Conservation (phyloP, 805 yeast genomes). For the Metschnikowia gelsemii region DNA sequence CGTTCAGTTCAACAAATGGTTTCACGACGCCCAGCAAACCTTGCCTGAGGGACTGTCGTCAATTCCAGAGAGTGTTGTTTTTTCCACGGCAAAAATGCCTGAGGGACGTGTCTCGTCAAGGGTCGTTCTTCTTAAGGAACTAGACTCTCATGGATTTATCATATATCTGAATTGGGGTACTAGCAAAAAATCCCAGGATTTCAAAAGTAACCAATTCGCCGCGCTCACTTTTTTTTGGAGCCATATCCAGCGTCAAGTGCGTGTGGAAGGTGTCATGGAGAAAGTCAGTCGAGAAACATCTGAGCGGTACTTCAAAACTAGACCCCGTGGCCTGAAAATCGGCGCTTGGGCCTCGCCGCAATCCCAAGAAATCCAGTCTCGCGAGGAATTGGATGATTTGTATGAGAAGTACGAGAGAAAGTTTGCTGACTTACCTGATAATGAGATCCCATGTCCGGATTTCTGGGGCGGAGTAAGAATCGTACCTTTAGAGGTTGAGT, state of each 20-base stretch:
- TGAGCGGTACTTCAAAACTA: constrained; percentile 72
- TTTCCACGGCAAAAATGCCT: constrained; percentile 88
- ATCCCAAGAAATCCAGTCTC: constrained; percentile 53
- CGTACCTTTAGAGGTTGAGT: constrained; percentile 87
- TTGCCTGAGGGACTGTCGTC: constrained; percentile 43
- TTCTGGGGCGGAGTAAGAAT: constrained; percentile 94
- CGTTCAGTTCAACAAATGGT: constrained; percentile 82
- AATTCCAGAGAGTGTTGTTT: constrained; percentile 79
- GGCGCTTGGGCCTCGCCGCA: constrained; percentile 99
- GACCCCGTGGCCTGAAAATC: constrained; percentile 90
- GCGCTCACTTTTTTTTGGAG: constrained; percentile 92
- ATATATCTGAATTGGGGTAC: constrained; percentile 90
- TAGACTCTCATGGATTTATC: constrained; percentile 80
- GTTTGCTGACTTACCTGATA: constrained; percentile 55
- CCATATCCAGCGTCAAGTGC: constrained; percentile 83
- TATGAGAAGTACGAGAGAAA: constrained; percentile 50
- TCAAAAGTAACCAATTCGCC: constrained; percentile 70
- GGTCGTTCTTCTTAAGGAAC: constrained; percentile 82
- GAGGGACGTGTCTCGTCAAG: constrained; percentile 88
- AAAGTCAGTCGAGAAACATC: constrained; percentile 70
- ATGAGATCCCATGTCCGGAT: constrained; percentile 84
- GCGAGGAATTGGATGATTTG: constrained; percentile 62
- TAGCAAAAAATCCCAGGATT: constrained; percentile 77
- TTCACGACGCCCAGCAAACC: constrained; percentile 62
- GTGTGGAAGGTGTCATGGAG: constrained; percentile 86